Evolutionary conservation across 305 asterid genomes (phyloP).

Genomic region (Plantago coronopus): DNA sequence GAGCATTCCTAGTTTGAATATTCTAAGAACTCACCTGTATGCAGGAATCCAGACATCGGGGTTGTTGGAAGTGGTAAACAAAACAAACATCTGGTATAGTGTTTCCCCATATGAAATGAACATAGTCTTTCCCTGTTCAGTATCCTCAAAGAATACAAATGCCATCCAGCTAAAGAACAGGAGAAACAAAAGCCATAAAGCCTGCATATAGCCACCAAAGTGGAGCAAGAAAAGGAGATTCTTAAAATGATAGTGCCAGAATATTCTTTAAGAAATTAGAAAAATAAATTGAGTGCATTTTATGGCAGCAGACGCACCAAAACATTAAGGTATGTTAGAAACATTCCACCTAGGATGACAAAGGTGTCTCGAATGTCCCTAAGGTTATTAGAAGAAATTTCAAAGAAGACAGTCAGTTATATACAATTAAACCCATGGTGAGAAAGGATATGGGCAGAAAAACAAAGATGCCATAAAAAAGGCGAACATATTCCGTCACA

Average conservation of each 20-base stretch:
- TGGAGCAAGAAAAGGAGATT: slow-evolving; percentile 19
- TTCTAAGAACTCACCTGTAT: slow-evolving; percentile 61
- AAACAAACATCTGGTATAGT: slow-evolving; percentile 78
- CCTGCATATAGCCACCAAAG: slow-evolving; percentile 48
- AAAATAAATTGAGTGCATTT: slow-evolving; percentile 20
- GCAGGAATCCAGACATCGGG: slow-evolving; percentile 99
- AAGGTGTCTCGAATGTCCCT: slow-evolving; percentile 84
- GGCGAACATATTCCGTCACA: background rate
- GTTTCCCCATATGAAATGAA: slow-evolving; percentile 76
- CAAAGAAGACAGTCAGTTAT: slow-evolving; percentile 6
- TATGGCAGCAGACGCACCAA: slow-evolving; percentile 52
- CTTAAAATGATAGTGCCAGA: slow-evolving; percentile 5
- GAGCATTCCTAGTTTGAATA: slow-evolving; percentile 14
- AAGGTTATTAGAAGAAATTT: slow-evolving; percentile 26
- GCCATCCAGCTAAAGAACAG: slow-evolving; percentile 95
- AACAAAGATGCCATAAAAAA: background rate
- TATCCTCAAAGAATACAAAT: slow-evolving; percentile 91
- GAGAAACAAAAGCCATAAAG: slow-evolving; percentile 72
- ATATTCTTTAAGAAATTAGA: too few relatives aligned
- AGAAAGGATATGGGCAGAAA: background rate
- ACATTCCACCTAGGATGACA: slow-evolving; percentile 78
- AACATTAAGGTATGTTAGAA: slow-evolving; percentile 80
- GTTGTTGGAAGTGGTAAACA: slow-evolving; percentile 95
- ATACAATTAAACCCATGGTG: background rate
- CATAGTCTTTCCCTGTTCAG: slow-evolving; percentile 66